Base-by-base conservation (phyloP, 768 basidiomycete species). In the Termitomyces sp. region DNA sequence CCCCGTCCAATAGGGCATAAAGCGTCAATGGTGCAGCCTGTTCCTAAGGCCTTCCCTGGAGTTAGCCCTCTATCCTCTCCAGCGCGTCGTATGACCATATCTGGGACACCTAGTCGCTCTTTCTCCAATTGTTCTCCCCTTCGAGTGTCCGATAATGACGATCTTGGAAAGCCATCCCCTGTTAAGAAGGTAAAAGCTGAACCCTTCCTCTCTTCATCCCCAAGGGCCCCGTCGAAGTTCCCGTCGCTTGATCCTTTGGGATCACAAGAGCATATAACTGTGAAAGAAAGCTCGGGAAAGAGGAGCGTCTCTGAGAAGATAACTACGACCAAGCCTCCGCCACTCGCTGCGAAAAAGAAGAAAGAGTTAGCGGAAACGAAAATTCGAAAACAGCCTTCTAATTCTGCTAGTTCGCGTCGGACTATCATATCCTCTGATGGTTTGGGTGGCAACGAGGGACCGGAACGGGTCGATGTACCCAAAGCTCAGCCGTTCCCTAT, bases 401-500 rank as follows among this genome's bases (percentile, higher is more conserved):
- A 43, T 19, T 17, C 52, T 32, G 3, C n/a, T 19, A 46, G 17
- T 16, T 32, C 42, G n/a, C 54, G 23, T 5, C 40, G 19, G 29
- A 31, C 29, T 8, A 35, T 62, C 16, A n/a, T 49, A 5, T 60
- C 29, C 23, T 57, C 52, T 14, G 56, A 53, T 31, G 56, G 43
- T 40, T 53, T 43, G 16, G 56, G 49, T 17, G 29, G 19, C 14
- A n/a, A 40, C 2, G 37, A 27, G 2, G 37, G 44, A 54, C 12
- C 35, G 8, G 19, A 21, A 49, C 32, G 38, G 23, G 31, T 31
- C 34, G 27, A 43, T 40, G 31, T 23, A 8, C 53, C 29, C 10
- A 54, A 58, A 56, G 59, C 54, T 27, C 67, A 64, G 37, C 77
- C 81, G 1, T 82, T 82, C 51, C 80, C 81, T 4, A 78, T 86